A percentile compares a stretch with the other conserved stretches of the same genome.
Evolutionary conservation across 1,284 basidiomycete species (phyloP).

Genomic region (Pyrrhoderma lamaoense): DNA sequence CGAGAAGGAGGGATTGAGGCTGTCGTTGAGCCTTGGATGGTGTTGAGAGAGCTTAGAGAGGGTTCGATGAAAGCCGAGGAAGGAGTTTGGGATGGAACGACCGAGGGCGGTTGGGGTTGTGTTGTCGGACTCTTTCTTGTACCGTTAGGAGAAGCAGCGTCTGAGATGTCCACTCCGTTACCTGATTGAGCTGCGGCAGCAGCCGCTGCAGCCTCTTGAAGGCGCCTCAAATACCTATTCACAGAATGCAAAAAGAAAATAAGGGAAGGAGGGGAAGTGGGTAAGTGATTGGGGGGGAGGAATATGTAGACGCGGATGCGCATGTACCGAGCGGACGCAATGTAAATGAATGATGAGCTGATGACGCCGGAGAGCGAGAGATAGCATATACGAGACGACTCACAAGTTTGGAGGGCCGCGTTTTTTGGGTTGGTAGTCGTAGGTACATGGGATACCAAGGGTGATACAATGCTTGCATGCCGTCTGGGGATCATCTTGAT

Average conservation of each 20-base stretch:
- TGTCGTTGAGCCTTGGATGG: constrained; percentile 23
- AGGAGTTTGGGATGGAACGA: constrained; percentile 38
- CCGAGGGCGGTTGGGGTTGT: constrained; percentile 38
- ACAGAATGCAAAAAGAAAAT: neutral
- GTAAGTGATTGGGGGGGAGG: neutral
- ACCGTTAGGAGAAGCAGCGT: constrained; percentile 39
- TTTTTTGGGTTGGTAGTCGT: constrained; percentile 88
- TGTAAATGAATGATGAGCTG: too few species aligned
- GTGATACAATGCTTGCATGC: constrained; percentile 80
- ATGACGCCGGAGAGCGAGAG: too few species aligned
- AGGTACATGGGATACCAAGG: constrained; percentile 78
- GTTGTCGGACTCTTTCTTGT: constrained; percentile 42
- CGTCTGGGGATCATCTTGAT: constrained; percentile 64
- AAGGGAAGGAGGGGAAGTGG: neutral
- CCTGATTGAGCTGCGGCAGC: constrained; percentile 38
- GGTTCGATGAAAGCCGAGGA: constrained; percentile 48
- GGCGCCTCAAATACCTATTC: constrained; percentile 62
- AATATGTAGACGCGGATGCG: too few species aligned
- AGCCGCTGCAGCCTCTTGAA: constrained; percentile 70
- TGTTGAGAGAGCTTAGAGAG: constrained; percentile 36
- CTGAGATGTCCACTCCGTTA: constrained; percentile 33
- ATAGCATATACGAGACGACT: too few species aligned
- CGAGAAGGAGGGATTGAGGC: constrained; percentile 54
- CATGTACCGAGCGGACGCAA: too few species aligned
- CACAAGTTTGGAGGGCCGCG: constrained; percentile 84